Evolutionary conservation across 805 yeast genomes (phyloP), one percentile per base, ranked within the genome.

Genomic region (Starmerella cellae): DNA sequence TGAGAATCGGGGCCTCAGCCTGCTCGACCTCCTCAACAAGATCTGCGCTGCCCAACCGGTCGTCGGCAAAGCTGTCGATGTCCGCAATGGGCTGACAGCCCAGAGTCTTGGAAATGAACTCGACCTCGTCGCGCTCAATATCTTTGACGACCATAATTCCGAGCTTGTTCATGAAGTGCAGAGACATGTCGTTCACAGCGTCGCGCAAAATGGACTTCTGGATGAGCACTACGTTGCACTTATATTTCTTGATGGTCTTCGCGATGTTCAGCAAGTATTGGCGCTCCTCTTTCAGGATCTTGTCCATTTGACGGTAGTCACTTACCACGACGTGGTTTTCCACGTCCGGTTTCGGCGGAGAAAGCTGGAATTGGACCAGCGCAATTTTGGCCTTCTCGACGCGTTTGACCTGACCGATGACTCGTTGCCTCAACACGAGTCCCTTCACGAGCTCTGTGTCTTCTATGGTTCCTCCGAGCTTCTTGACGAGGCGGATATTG

Each of bases 301-400:
- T 91, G 65, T 91, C 99, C 99, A 91, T 91, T 65, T 91, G 98
- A 64, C 98, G 76, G 68, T 91, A 91, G 63, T 91, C 99, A 59
- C 82, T 91, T 42, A 91, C 97, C 44, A 91, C 94, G 38, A 91
- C 88, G 60, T 87, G 88, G 63, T 91, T 91, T 67, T 91, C 98
- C 80, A 93, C 80, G 59, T 85, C 96, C 18, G 96, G 96, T 60
- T 85, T 85, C 51, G 96, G 96, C 20, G 96, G 95, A 18, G 95
- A 83, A 49, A 85, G 73, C 69, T 82, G 98, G 69, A 82, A 91
- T 68, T 85, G 99, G 57, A 82, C 74, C 58, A 82, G 73, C 23
- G 82, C 97, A 59, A 84, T 84, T 52, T 71, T 73, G 14, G 98
- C 97, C 69, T 87, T 88, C 60, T 91, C 98, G 60, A 83, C 73